Evolutionary conservation across 1,284 basidiomycete genomes (phyloP).

Genomic region (Cryptococcus sp.): DNA sequence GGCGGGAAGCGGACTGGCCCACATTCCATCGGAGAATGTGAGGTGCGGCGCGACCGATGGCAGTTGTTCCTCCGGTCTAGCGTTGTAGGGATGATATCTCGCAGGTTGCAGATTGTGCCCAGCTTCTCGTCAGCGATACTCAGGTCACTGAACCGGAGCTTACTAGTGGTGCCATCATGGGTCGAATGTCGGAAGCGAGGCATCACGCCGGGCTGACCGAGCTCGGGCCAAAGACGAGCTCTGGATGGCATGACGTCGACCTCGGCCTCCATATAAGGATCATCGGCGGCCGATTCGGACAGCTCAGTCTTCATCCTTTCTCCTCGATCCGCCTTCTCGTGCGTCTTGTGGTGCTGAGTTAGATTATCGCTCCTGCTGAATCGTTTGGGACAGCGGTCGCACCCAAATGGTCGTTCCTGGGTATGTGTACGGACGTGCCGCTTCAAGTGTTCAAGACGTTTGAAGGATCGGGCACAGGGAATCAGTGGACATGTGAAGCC

Average conservation of each 20-base stretch:
- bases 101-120: too few species aligned
- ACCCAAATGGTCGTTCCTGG: slow-evolving; percentile 74
- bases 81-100: too few species aligned
- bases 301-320: slow-evolving; percentile 23
- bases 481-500: slow-evolving; percentile 72
- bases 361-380: slow-evolving; percentile 84
- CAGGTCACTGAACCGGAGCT: not conserved
- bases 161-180: not conserved
- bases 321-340: slow-evolving; percentile 49
- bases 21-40: too few species aligned
- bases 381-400: slow-evolving; percentile 65
- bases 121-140: not conserved
- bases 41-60: too few species aligned
- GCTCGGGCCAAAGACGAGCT: not conserved
- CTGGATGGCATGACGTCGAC: slow-evolving; percentile 31
- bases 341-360: slow-evolving; percentile 73
- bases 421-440: slow-evolving; percentile 85
- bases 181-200: not conserved
- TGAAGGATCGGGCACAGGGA: slow-evolving; percentile 77
- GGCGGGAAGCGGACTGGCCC: too few species aligned
- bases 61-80: too few species aligned
- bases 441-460: slow-evolving; percentile 82
- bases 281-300: slow-evolving; percentile 26
- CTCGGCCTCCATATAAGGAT: slow-evolving; percentile 23
- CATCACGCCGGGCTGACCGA: not conserved